These are phyloP conservation scores for Rhododendron kiyosumense DNA, from an alignment of 148 eudicot genomes.

Conservation along the genomic window DNA sequence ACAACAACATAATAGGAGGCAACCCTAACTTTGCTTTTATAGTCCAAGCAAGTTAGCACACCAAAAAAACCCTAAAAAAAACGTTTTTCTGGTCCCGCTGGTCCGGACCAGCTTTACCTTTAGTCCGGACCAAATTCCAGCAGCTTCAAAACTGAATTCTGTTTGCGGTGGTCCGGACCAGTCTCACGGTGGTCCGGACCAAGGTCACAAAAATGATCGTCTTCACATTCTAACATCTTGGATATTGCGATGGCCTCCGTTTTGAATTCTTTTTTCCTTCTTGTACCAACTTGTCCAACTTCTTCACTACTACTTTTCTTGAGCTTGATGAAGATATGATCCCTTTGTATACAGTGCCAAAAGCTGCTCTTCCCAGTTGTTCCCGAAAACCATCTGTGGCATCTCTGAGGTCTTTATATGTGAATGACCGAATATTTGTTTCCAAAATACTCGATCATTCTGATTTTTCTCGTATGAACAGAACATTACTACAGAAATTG, in stretches of 20 bases:
- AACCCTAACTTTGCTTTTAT: too few species aligned
- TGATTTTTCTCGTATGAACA: slow-evolving; percentile 5
- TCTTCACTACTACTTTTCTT: slow-evolving; percentile 18
- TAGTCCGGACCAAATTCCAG: too few species aligned
- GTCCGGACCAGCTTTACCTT: too few species aligned
- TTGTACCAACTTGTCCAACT: slow-evolving; percentile 10
- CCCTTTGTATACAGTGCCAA: slow-evolving; percentile 24
- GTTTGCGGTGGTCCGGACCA: too few species aligned
- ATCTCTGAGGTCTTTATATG: slow-evolving; percentile 18
- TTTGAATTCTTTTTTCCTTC: slow-evolving; percentile 19
- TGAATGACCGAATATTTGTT: slow-evolving; percentile 17
- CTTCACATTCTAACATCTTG: neutral
- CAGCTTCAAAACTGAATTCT: too few species aligned
- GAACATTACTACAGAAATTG: neutral
- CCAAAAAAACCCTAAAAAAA: too few species aligned
- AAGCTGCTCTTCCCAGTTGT: slow-evolving; percentile 21
- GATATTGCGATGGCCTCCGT: slow-evolving; percentile 16
- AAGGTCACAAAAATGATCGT: too few species aligned
- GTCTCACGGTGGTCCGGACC: too few species aligned
- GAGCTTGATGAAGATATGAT: neutral
- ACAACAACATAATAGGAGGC: too few species aligned
- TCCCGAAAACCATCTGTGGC: slow-evolving; percentile 21
- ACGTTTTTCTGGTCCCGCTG: too few species aligned
- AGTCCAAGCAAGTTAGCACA: too few species aligned
- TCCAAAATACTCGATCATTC: neutral